Conservation (phyloP, 805 yeast genomes). For the Yarrowia sp. region DNA sequence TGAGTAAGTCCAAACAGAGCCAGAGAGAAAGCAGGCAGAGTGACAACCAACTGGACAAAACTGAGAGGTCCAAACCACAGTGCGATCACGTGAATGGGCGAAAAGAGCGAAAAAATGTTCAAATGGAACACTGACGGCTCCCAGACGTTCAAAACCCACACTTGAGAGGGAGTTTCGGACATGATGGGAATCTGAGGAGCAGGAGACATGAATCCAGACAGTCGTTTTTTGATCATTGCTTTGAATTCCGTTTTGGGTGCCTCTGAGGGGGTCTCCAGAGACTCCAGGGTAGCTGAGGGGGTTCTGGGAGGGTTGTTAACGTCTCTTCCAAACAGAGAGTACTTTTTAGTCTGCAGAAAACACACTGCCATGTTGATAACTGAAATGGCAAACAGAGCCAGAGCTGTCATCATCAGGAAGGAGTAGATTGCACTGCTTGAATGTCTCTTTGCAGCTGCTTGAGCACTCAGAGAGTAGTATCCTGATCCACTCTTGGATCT, state of each 20-base stretch:
- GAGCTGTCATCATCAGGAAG: background rate
- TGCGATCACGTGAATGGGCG: slow-evolving; percentile 55
- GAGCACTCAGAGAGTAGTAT: slow-evolving; percentile 14
- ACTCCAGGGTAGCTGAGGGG: slow-evolving; percentile 32
- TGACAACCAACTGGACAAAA: slow-evolving; percentile 40
- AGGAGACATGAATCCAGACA: slow-evolving; percentile 2
- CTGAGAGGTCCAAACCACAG: slow-evolving; percentile 44
- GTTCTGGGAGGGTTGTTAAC: slow-evolving; percentile 33
- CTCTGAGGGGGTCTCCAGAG: background rate
- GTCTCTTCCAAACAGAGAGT: slow-evolving; percentile 32
- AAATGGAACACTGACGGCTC: slow-evolving; percentile 59
- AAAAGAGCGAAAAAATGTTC: slow-evolving; percentile 51
- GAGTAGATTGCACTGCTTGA: slow-evolving; percentile 6
- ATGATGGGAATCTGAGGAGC: background rate
- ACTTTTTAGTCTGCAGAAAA: slow-evolving; percentile 27
- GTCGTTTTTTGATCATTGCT: background rate
- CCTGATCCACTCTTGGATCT: background rate
- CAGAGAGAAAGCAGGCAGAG: slow-evolving; percentile 42
- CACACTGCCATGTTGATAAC: slow-evolving; percentile 29
- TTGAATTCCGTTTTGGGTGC: slow-evolving; percentile 26
- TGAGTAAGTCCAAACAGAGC: slow-evolving; percentile 42
- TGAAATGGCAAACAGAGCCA: slow-evolving; percentile 28
- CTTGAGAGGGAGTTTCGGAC: background rate
- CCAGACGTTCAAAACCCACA: slow-evolving; percentile 65
- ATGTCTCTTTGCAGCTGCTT: slow-evolving; percentile 9